Evolutionary conservation across 352 stramenopile genomes (phyloP).

Genomic region (Phytophthora hybrid): DNA sequence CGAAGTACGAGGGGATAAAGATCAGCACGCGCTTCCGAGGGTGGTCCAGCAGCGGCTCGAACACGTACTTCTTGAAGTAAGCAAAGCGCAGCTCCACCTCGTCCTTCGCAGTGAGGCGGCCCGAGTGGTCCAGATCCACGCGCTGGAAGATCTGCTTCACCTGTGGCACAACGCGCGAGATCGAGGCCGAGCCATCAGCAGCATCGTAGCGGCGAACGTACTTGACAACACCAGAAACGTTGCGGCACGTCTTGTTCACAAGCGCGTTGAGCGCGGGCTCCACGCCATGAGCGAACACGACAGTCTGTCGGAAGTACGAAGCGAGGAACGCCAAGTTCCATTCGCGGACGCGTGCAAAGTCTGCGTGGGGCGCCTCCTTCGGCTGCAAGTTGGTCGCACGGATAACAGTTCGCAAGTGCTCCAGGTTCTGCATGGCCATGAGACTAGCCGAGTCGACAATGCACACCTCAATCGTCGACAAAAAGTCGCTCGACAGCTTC

Average conservation of each 20-base stretch:
- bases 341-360: slow-evolving; percentile 78
- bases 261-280: slow-evolving; percentile 72
- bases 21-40: slow-evolving; percentile 80
- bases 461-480: slow-evolving; percentile 85
- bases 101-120: slow-evolving; percentile 38
- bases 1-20: slow-evolving; percentile 86
- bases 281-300: slow-evolving; percentile 70
- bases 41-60: slow-evolving; percentile 73
- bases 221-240: slow-evolving; percentile 61
- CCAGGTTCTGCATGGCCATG: slow-evolving; percentile 85
- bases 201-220: slow-evolving; percentile 66
- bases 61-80: slow-evolving; percentile 85
- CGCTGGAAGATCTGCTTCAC: slow-evolving; percentile 88
- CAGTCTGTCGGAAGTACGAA: slow-evolving; percentile 77
- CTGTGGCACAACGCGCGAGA: slow-evolving; percentile 71
- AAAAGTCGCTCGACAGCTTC: slow-evolving; percentile 72
- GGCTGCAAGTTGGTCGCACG: slow-evolving; percentile 70
- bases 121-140: slow-evolving; percentile 50
- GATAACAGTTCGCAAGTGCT: slow-evolving; percentile 74
- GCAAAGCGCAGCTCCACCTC: slow-evolving; percentile 77
- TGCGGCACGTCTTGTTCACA: slow-evolving; percentile 66
- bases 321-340: slow-evolving; percentile 79
- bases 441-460: slow-evolving; percentile 84
- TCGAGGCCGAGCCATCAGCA: slow-evolving; percentile 55
- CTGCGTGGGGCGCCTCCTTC: slow-evolving; percentile 72